Evolutionary conservation across 305 asterid species (phyloP).

Genomic region (Euphrasia arctica): DNA sequence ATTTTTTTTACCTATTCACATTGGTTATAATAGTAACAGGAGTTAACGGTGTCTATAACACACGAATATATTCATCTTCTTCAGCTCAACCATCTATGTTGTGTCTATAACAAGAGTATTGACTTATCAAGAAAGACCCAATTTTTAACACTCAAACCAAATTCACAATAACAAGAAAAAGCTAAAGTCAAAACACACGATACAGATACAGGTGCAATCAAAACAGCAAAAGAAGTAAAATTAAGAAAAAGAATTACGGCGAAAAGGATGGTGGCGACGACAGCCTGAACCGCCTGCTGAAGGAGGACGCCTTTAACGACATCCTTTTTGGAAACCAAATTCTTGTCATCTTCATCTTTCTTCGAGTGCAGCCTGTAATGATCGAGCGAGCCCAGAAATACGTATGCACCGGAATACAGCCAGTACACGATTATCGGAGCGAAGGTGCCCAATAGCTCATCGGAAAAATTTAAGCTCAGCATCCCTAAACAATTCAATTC

Average conservation of each 20-base stretch:
- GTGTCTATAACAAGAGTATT: too few relatives aligned
- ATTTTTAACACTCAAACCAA: neutral
- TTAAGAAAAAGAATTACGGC: constrained; percentile 40
- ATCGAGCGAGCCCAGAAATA: constrained; percentile 55
- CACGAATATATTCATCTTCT: neutral
- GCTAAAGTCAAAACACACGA: neutral
- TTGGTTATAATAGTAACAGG: neutral
- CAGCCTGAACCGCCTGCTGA: constrained; percentile 87
- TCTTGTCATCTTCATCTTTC: constrained; percentile 87
- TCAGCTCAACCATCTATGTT: too few relatives aligned
- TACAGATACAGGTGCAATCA: neutral
- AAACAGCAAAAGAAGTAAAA: neutral
- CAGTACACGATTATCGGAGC: constrained; percentile 72
- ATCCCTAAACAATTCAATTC: neutral
- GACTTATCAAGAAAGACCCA: neutral
- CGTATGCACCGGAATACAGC: constrained; percentile 76
- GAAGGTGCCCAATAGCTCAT: constrained; percentile 78
- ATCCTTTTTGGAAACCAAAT: constrained; percentile 63
- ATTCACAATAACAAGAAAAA: neutral
- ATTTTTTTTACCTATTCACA: too few relatives aligned
- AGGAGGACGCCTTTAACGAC: constrained; percentile 90
- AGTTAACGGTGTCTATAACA: neutral
- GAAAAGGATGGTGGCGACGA: constrained; percentile 69
- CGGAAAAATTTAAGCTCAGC: constrained; percentile 35
- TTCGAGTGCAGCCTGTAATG: constrained; percentile 70